Evolutionary conservation across 495 filamentous ascomycete species (phyloP), one percentile per base, ranked within the genome.

Genomic region (Parathielavia hyrcaniae): DNA sequence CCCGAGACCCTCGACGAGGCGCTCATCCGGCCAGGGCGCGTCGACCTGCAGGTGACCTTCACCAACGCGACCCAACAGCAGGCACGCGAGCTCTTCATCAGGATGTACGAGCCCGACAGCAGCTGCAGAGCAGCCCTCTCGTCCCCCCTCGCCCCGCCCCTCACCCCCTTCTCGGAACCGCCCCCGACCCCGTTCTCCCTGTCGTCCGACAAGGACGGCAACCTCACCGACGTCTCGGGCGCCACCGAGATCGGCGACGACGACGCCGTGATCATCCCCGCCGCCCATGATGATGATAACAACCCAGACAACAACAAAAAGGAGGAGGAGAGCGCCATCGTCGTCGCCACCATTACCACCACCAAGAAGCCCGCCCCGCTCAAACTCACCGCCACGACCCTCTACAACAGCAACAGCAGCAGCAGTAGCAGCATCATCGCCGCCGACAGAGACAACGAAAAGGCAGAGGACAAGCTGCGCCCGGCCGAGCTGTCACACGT

Each of bases 11-110:
- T 95, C 3, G 89, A 93, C 67, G 74, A 81, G 4, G 89, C 89
- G 1, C 77, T 95, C 13, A 83, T 89, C 56, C 81, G 89, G 1
- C 86, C 87, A 0, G 89, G 88, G 2, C 79, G 89, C 4, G 81
- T 91, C 6, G 89, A 95, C 63, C 75, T 87, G 61, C 80, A 87
- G 64, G 81, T 92, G 7, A 67, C 75, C 39, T 91, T 93, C 66
- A 76, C 79, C 13, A 84, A 85, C 44, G 83, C 89, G 2, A 86
- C 78, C 4, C 69, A 71, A 13, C 66, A 69, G 6, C 85, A 90
- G 58, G 84, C 86, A 34, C 63, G 71, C 23, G 82, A 89, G 66
- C 70, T 92, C 0, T 93, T 91, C 65, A 67, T 79, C 45, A 79
- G 86, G 8, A 88, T 91, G 71, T 92, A 91, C 59, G 78, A 83